These are phyloP conservation scores for Cyberlindnera samutprakarnensis DNA, from an alignment of 805 yeast species.

Conservation along the genomic window DNA sequence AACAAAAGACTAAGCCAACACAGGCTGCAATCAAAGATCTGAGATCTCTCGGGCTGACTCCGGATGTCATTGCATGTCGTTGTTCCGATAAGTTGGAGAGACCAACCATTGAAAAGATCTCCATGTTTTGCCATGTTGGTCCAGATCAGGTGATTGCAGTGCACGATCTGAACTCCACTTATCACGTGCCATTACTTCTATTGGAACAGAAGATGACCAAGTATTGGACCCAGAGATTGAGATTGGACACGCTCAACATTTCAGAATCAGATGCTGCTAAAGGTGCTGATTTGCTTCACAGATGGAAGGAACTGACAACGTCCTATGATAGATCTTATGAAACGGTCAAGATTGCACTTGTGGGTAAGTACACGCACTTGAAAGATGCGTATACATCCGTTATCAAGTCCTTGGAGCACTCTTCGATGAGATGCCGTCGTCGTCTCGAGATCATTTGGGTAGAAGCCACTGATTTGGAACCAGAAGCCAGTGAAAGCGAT, in stretches of 20 bases:
- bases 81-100: constrained; percentile 76
- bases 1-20: constrained; percentile 98
- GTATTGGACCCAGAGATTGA: constrained; percentile 62
- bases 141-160: constrained; percentile 97
- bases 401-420: constrained; percentile 90
- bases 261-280: constrained; percentile 43
- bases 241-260: constrained; percentile 41
- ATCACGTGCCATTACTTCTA: constrained; percentile 91
- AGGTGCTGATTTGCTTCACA: constrained; percentile 63
- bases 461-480: constrained; percentile 87
- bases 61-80: constrained; percentile 97
- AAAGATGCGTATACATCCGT: constrained; percentile 95
- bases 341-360: constrained; percentile 88
- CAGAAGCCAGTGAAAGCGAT: constrained; percentile 50
- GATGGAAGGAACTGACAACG: constrained; percentile 77
- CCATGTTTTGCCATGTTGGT: constrained; percentile 99
- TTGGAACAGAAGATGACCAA: constrained; percentile 80
- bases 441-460: constrained; percentile 91
- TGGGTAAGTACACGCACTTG: constrained; percentile 93
- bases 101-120: constrained; percentile 89
- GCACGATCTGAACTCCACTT: constrained; percentile 93
- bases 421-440: constrained; percentile 84
- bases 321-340: constrained; percentile 79
- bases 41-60: constrained; percentile 89
- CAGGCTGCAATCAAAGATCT: constrained; percentile 98